These are phyloP conservation scores for Rhexocercosporidium sp. DNA, from an alignment of 2,329 filamentous ascomycete species.

Conservation along the genomic window DNA sequence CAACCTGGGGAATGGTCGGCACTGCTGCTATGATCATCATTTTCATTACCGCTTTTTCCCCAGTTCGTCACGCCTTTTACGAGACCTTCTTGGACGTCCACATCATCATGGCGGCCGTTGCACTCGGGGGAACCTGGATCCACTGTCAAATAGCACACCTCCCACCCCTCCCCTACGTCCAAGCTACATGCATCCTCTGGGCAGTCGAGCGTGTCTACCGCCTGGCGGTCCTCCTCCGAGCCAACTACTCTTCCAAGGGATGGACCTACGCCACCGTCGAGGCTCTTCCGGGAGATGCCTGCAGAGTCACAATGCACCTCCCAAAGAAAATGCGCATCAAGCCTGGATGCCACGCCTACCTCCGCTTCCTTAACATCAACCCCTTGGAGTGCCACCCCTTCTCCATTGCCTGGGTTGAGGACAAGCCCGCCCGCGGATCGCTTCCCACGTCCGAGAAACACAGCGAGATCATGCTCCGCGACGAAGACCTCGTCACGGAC, in stretches of 20 bases:
- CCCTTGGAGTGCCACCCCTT: slow-evolving; percentile 80
- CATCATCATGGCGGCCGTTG: slow-evolving; percentile 73
- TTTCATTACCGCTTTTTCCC: slow-evolving; percentile 73
- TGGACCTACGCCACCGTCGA: slow-evolving; percentile 71
- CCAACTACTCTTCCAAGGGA: slow-evolving; percentile 59
- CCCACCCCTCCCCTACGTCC: slow-evolving; percentile 73
- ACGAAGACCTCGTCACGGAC: slow-evolving; percentile 47
- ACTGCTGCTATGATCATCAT: slow-evolving; percentile 68
- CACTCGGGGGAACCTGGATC: slow-evolving; percentile 75
- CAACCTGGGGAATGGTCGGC: slow-evolving; percentile 66
- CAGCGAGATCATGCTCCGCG: slow-evolving; percentile 15
- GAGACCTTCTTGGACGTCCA: slow-evolving; percentile 93
- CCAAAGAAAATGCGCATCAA: slow-evolving; percentile 69
- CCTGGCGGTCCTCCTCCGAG: slow-evolving; percentile 65
- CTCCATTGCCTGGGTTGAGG: slow-evolving; percentile 76
- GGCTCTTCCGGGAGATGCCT: slow-evolving; percentile 70
- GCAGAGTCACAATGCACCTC: slow-evolving; percentile 72
- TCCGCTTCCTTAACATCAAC: slow-evolving; percentile 70
- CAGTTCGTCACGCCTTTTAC: slow-evolving; percentile 92
- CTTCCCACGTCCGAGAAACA: slow-evolving; percentile 46
- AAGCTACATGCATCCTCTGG: slow-evolving; percentile 80
- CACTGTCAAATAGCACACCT: slow-evolving; percentile 74
- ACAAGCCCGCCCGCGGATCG: slow-evolving; percentile 48
- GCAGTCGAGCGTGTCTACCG: slow-evolving; percentile 70
- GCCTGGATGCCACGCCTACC: slow-evolving; percentile 76